phyloP scores from a whole-genome alignment of 495 filamentous ascomycete species.

The Trichoderma virens region DNA sequence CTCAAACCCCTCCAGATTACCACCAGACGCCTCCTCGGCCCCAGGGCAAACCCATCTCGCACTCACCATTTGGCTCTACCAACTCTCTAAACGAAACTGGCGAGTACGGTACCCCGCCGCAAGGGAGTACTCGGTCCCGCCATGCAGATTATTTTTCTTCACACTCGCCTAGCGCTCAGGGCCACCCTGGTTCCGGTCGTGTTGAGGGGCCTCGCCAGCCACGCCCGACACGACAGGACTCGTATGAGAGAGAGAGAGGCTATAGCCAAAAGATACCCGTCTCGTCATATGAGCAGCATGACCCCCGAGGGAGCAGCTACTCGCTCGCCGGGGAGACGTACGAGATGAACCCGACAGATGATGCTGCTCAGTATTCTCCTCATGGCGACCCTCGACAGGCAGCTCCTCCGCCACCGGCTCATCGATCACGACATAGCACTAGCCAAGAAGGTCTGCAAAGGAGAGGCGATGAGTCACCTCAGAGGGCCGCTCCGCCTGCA shows the following conservation, averaged over 20 bases:
- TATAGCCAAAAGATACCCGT: constrained; percentile 8
- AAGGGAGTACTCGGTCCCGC: constrained; percentile 21
- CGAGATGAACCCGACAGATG: constrained; percentile 14
- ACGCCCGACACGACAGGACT: constrained; percentile 3
- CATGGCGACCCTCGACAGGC: neutral
- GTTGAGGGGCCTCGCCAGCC: constrained; percentile 7
- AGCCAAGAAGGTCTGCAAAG: constrained; percentile 7
- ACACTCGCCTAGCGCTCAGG: neutral
- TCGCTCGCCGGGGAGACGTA: neutral
- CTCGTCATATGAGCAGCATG: neutral
- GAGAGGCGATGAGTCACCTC: constrained; percentile 21
- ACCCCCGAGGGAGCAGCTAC: neutral
- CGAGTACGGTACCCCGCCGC: constrained; percentile 36
- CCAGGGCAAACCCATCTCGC: constrained; percentile 23
- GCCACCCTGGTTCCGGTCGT: neutral
- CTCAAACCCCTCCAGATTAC: constrained; percentile 19
- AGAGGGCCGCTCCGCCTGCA: constrained; percentile 23
- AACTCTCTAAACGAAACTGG: constrained; percentile 34
- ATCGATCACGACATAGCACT: constrained; percentile 2
- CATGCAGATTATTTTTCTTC: constrained; percentile 26
- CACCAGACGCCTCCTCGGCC: constrained; percentile 32
- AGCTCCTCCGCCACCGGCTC: constrained; percentile 36
- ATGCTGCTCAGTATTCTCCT: constrained; percentile 24
- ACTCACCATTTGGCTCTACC: constrained; percentile 23
- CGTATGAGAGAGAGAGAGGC: neutral